Percentiles rank a stretch among this genome's conserved stretches.
Evolutionary conservation across 805 yeast genomes (phyloP).

Genomic region (Candida patagonica): DNA sequence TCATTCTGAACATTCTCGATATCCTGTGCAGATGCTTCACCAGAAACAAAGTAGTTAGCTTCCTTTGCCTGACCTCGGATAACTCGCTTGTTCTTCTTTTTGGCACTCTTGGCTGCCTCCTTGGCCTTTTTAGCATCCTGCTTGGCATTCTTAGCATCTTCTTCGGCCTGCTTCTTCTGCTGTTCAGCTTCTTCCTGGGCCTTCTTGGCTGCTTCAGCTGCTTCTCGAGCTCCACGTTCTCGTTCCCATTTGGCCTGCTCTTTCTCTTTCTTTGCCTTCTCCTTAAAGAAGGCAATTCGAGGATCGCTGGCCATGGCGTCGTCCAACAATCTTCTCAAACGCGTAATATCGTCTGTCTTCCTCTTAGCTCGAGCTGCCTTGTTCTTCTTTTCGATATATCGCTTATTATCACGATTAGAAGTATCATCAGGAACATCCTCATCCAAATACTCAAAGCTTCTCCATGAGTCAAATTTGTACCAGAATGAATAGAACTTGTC

Average conservation of each 20-base stretch:
- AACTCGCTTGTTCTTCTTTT: conserved; percentile 93
- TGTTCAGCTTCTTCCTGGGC: conserved; percentile 83
- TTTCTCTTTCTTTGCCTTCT: conserved; percentile 88
- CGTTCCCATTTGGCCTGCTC: conserved; percentile 95
- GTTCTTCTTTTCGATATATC: conserved; percentile 96
- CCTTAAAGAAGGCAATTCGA: conserved; percentile 87
- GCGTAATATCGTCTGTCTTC: conserved; percentile 94
- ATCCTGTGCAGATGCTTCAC: conserved; percentile 59
- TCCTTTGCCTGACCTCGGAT: conserved; percentile 79
- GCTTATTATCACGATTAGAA: conserved; percentile 98
- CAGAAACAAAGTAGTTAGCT: conserved; percentile 67
- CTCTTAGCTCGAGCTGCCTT: conserved; percentile 92
- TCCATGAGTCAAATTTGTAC: conserved; percentile 95
- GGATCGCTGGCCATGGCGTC: conserved; percentile 89
- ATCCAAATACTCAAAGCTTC: conserved; percentile 93
- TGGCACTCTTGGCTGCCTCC: conserved; percentile 79
- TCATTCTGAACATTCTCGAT: conserved; percentile 43
- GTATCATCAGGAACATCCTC: conserved; percentile 99
- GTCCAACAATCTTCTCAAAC: conserved; percentile 77
- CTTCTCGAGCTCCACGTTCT: conserved; percentile 95
- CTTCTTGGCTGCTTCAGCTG: conserved; percentile 83
- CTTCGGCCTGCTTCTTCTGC: conserved; percentile 69
- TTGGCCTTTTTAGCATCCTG: conserved; percentile 89
- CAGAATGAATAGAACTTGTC: conserved; percentile 86
- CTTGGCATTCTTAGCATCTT: conserved; percentile 49